Base-by-base conservation (phyloP, 108 stramenopile genomes). In the Skeletonema menzelii region DNA sequence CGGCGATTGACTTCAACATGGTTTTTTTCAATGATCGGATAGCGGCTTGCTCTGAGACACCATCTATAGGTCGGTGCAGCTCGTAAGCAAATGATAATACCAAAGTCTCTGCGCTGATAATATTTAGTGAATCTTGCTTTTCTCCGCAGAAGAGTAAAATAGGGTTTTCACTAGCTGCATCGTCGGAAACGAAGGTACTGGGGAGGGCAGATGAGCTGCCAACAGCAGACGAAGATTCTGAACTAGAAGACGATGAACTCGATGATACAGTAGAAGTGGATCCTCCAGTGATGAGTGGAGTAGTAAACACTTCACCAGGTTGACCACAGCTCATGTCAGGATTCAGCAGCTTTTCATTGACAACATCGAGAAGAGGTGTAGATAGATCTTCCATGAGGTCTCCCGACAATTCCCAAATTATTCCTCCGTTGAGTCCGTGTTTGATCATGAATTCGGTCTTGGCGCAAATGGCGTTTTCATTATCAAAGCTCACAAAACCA, bases 361-460 rank as follows among this genome's bases (percentile, higher is more conserved):
- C 24, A n/a, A 59, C 27, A 58, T 20, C 59, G 67, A 26, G 53
- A 27, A 67, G 49, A 34, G 66, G 65, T 14, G 64, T 56, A 1
- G 56, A 27, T 11, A 73, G 17, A 17, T 70, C 31, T 20, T 53
- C 22, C 13, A 75, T 60, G n/a, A 70, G 13, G 7, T 61, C 35
- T 20, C 56, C 70, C 15, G 44, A 15, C 19, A 71, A 13, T 55
- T 67, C 40, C 65, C 65, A 66, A 13, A 72, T 66, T 6, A 72
- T 67, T 44, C 64, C 64, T 4, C 77, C 77, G 24, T 44, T 46
- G 1, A 79, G 56, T 11, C 73, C 57, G 46, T 79, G 58, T 8
- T 79, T 56, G n/a, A 61, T 59, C 7, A 67, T 72, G 40, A 73
- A 79, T 30, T 73, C 65, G 10, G 44, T 68, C 27, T 79, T 79